Conservation (phyloP, 2,329 filamentous ascomycete genomes). For the Fusarium papillatum region DNA sequence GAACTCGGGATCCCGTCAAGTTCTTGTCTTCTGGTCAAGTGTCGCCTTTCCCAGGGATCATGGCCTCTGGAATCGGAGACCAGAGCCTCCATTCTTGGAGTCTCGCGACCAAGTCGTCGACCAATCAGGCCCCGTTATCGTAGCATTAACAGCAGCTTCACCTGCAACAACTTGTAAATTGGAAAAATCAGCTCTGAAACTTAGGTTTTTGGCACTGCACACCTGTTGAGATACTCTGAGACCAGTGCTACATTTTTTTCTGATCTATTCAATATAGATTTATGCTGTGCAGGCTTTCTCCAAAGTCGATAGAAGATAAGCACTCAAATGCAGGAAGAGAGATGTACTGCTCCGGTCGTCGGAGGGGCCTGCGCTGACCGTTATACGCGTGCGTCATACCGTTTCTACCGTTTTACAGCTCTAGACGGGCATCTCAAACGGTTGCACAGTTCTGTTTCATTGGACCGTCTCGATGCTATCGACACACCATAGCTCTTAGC, state of each 20-base stretch:
- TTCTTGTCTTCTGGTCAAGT: background rate
- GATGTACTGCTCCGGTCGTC: background rate
- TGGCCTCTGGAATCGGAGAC: background rate
- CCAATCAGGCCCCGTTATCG: background rate
- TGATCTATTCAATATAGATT: background rate
- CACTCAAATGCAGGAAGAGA: background rate
- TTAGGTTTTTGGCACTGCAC: background rate
- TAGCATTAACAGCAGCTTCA: background rate
- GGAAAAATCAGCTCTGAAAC: background rate
- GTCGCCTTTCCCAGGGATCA: background rate
- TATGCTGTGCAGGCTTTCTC: background rate
- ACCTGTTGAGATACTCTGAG: background rate
- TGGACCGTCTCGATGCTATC: background rate
- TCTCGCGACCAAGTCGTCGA: background rate
- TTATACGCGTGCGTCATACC: background rate
- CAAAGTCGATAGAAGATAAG: background rate
- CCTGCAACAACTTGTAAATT: background rate
- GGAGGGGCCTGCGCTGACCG: background rate
- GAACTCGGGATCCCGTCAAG: constrained; percentile 1
- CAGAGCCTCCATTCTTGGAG: background rate
- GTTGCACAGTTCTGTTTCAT: background rate
- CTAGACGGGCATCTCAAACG: background rate
- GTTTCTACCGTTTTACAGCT: background rate
- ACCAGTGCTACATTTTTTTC: background rate
- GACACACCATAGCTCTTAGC: background rate